These are phyloP conservation scores for Vicia faba DNA, from an alignment of 306 rosid genomes.

Conservation along the genomic window DNA sequence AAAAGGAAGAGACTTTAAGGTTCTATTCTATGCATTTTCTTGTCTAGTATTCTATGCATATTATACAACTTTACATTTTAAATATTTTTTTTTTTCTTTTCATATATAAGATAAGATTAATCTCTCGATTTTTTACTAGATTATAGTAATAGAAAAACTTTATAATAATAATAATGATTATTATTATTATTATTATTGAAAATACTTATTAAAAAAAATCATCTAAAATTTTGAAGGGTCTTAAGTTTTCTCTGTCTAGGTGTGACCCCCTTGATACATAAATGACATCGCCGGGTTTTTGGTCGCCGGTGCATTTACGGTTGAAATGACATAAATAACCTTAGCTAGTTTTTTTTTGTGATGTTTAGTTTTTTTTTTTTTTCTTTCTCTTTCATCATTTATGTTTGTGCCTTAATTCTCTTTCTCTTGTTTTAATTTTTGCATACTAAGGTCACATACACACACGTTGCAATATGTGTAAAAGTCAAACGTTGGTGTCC, in stretches of 20 bases:
- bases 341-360: background rate
- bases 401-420: slow-evolving; percentile 23
- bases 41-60: background rate
- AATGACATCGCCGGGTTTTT: slow-evolving; percentile 24
- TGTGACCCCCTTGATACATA: background rate
- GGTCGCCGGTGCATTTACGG: slow-evolving; percentile 8
- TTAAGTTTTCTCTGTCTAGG: slow-evolving; percentile 5
- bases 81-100: background rate
- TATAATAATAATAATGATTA: too few species aligned
- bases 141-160: too few species aligned
- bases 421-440: slow-evolving; percentile 21
- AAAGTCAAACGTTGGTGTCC: slow-evolving; percentile 56
- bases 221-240: background rate
- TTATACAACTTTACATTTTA: background rate
- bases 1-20: slow-evolving; percentile 45
- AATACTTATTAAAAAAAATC: background rate
- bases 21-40: background rate
- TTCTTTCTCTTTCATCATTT: slow-evolving; percentile 29
- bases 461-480: background rate
- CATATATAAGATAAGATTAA: too few species aligned
- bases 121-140: too few species aligned
- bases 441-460: slow-evolving; percentile 37
- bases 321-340: slow-evolving; percentile 34
- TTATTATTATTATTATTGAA: too few species aligned
- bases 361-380: background rate